Percentiles rank a stretch among this genome's conserved stretches.
These are phyloP conservation scores for Phanerochaete sordida DNA, from an alignment of 768 basidiomycete species.

Conservation along the genomic window DNA sequence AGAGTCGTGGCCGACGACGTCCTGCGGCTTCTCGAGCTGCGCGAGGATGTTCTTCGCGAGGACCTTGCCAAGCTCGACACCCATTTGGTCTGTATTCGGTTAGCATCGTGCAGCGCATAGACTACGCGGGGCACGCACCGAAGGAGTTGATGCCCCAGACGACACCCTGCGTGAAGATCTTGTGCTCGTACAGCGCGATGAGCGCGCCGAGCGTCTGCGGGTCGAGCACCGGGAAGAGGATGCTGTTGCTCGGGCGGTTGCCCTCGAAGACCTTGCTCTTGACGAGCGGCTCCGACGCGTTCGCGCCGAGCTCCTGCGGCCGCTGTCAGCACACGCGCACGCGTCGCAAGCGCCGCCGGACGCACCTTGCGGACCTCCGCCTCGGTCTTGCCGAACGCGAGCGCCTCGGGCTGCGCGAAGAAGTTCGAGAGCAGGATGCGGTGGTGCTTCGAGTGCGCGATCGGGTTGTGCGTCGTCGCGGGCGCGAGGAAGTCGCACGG, in stretches of 20 bases:
- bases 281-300: slow-evolving; percentile 78
- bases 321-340: background rate
- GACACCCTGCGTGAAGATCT: slow-evolving; percentile 97
- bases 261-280: slow-evolving; percentile 99
- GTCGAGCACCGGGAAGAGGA: slow-evolving; percentile 91
- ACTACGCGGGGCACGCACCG: slow-evolving; percentile 51
- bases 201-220: slow-evolving; percentile 86
- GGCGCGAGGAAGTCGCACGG: slow-evolving; percentile 93
- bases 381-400: slow-evolving; percentile 97
- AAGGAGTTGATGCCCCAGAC: slow-evolving; percentile 99
- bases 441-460: slow-evolving; percentile 85
- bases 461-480: slow-evolving; percentile 86
- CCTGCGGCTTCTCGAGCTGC: slow-evolving; percentile 75
- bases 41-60: slow-evolving; percentile 94
- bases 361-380: slow-evolving; percentile 60
- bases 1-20: slow-evolving; percentile 86
- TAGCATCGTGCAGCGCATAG: background rate
- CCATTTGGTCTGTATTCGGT: slow-evolving; percentile 83
- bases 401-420: slow-evolving; percentile 96
- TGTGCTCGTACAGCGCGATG: slow-evolving; percentile 95
- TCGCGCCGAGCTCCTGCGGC: slow-evolving; percentile 51
- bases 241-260: slow-evolving; percentile 94
- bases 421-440: slow-evolving; percentile 97
- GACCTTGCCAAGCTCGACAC: slow-evolving; percentile 96
- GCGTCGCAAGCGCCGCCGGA: background rate